phyloP scores from a whole-genome alignment of 2,329 filamentous ascomycete species.

The Cordyceps militaris region DNA sequence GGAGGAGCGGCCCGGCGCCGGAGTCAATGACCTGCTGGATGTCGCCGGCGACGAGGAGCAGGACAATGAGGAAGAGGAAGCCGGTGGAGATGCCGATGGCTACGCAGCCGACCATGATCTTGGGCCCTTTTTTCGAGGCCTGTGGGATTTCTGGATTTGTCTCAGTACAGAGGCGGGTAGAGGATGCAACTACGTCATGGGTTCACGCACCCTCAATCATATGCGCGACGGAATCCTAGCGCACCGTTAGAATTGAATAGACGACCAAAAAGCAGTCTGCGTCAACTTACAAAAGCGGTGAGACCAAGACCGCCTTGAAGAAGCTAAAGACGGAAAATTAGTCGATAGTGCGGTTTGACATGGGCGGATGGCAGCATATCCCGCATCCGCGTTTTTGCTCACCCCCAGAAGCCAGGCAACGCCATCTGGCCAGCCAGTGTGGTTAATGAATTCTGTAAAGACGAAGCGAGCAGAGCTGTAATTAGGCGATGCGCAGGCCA shows the following conservation, averaged over 20 bases:
- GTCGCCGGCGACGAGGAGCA: slow-evolving; percentile 58
- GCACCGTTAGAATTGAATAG: background rate
- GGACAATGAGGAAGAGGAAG: slow-evolving; percentile 52
- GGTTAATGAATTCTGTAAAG: slow-evolving; percentile 26
- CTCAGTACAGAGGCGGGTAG: background rate
- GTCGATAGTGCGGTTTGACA: background rate
- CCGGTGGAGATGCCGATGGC: slow-evolving; percentile 56
- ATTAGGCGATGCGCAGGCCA: slow-evolving; percentile 57
- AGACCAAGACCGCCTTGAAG: slow-evolving; percentile 27
- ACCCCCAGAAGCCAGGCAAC: slow-evolving; percentile 28
- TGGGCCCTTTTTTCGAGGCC: slow-evolving; percentile 24
- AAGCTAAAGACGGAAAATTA: slow-evolving; percentile 15
- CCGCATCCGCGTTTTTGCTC: background rate
- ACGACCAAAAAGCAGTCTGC: background rate
- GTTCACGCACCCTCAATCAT: slow-evolving; percentile 24
- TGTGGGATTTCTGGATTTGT: slow-evolving; percentile 22
- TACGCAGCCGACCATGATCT: slow-evolving; percentile 47
- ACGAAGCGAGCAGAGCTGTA: slow-evolving; percentile 35
- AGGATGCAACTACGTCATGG: background rate
- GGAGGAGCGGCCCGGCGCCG: slow-evolving; percentile 49
- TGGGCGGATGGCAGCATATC: background rate
- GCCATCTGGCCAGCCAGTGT: slow-evolving; percentile 27
- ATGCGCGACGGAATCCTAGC: slow-evolving; percentile 27
- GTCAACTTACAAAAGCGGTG: slow-evolving; percentile 23
- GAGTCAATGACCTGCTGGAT: slow-evolving; percentile 49